phyloP scores from a whole-genome alignment of 2,329 filamentous ascomycete species.

The Paecilomyces sp. region DNA sequence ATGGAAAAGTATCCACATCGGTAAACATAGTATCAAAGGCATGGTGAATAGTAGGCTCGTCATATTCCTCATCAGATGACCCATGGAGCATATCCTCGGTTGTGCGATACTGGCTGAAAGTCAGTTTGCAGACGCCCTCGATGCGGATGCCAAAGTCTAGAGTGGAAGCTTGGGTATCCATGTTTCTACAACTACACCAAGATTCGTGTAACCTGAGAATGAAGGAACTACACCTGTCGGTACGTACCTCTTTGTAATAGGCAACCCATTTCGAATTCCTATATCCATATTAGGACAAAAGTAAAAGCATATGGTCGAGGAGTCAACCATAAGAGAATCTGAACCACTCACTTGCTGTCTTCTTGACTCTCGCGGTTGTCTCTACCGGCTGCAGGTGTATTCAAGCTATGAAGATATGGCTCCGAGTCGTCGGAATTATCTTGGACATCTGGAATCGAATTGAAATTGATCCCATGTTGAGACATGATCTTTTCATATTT shows the following conservation, averaged over 20 bases:
- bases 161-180: not conserved
- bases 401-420: not conserved
- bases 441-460: conserved; percentile 43
- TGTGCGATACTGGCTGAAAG: conserved; percentile 40
- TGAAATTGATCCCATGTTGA: conserved; percentile 59
- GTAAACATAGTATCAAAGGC: conserved; percentile 55
- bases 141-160: not conserved
- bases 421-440: not conserved
- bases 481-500: conserved; percentile 60
- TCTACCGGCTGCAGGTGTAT: not conserved
- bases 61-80: conserved; percentile 50
- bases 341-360: not conserved
- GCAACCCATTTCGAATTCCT: conserved; percentile 10
- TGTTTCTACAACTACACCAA: not conserved
- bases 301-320: too few relatives aligned
- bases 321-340: too few relatives aligned
- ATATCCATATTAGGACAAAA: not conserved
- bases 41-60: conserved; percentile 50
- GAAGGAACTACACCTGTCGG: not conserved
- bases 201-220: not conserved
- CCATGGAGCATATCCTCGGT: conserved; percentile 44
- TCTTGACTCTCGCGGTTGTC: not conserved
- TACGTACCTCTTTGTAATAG: conserved; percentile 10
- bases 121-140: not conserved
- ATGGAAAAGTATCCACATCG: conserved; percentile 51